Base-by-base conservation (phyloP, 768 basidiomycete species). In the Kwoniella sp. region DNA sequence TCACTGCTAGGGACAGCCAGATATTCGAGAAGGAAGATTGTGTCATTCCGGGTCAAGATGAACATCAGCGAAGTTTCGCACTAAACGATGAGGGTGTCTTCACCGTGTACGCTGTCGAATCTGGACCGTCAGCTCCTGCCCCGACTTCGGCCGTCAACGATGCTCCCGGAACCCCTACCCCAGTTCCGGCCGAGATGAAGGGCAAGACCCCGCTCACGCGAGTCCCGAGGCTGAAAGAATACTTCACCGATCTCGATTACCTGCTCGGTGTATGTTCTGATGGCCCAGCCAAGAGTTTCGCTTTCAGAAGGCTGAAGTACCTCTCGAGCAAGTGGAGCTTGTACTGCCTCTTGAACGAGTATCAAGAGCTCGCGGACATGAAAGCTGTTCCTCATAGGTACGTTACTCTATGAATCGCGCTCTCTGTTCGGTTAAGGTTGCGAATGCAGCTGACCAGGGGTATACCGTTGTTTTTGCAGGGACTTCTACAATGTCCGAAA, bases 401-500 rank as follows among this genome's bases (percentile, higher is more conserved):
- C 38, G 81, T 76, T 15, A n/a, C n/a, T n/a, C n/a, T n/a, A n/a
- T n/a, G 50, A 37, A 34, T 48, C n/a, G 15, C 0, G 26, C 13
- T 30, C 30, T 15, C 31, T 12, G n/a, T 15, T n/a, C n/a, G n/a
- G n/a, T n/a, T n/a, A n/a, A n/a, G n/a, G n/a, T n/a, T n/a, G 22
- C 53, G 15, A 13, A 48, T 11, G 7, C n/a, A 55, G 56, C 68
- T 67, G 52, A 58, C 28, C 4, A 9, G 2, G 23, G 17, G 3
- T 56, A 26, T 4, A 51, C n/a, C n/a, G n/a, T 56, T 12, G 29
- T 28, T 15, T 15, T n/a, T 65, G n/a, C 76, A 94, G 95, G 65
- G 96, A 99, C 82, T 97, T 99, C 73, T 99, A 99, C 82, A 99
- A 99, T 78, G 85, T 93, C 56, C 88, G 96, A 26, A 99, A 99